These are phyloP conservation scores for Platanthera guangdongensis DNA, from an alignment of 106 monocot species.

Conservation along the genomic window DNA sequence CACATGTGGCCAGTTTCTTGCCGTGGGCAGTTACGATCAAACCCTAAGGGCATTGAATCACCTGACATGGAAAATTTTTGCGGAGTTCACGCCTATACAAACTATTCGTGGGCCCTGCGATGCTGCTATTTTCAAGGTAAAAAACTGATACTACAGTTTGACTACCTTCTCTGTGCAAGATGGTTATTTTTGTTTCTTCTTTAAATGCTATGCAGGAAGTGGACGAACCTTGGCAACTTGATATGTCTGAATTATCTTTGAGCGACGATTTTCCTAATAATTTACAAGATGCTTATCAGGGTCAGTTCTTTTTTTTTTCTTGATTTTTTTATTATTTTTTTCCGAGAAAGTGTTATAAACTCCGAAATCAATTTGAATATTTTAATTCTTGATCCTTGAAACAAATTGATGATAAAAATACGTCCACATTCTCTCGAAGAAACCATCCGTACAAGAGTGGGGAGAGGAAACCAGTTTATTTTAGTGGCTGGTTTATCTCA, in stretches of 20 bases:
- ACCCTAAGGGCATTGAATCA: slow-evolving; percentile 70
- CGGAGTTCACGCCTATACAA: slow-evolving; percentile 62
- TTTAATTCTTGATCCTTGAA: background rate
- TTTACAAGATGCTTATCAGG: slow-evolving; percentile 42
- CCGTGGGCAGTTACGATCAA: slow-evolving; percentile 95
- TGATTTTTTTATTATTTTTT: background rate
- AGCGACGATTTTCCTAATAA: slow-evolving; percentile 39
- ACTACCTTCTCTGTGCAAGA: background rate
- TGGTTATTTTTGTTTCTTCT: background rate
- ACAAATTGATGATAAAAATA: background rate
- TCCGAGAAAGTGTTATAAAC: background rate
- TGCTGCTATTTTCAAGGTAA: slow-evolving; percentile 72
- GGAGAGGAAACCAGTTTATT: too few species aligned
- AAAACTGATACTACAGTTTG: background rate
- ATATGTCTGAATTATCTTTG: slow-evolving; percentile 70
- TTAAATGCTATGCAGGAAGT: slow-evolving; percentile 61
- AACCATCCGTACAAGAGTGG: too few species aligned
- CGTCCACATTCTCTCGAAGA: too few species aligned
- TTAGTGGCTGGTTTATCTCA: too few species aligned
- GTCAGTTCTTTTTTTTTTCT: slow-evolving; percentile 25
- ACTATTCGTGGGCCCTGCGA: slow-evolving; percentile 57
- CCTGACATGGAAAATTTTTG: slow-evolving; percentile 91
- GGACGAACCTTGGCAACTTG: slow-evolving; percentile 70
- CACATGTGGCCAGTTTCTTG: slow-evolving; percentile 92
- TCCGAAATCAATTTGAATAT: background rate